Base-by-base conservation (phyloP, 2,329 filamentous ascomycete species). In the Cercospora sesami region DNA sequence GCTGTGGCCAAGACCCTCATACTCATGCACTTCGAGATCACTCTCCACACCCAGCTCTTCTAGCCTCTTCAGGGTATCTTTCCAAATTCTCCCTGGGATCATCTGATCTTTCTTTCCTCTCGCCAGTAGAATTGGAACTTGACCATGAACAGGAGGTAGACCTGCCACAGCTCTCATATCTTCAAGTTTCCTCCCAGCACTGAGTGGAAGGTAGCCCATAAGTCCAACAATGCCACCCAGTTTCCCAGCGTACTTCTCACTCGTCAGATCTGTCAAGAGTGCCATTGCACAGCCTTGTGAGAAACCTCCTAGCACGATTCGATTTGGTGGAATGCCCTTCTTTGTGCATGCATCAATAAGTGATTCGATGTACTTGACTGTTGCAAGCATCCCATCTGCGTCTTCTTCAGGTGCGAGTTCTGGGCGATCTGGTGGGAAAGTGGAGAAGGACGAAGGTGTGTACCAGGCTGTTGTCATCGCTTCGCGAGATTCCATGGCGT, bases 1-100 rank as follows among this genome's bases (percentile, higher is more conserved):
- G 9, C 76, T 76, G 77, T 86, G 84, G 0, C 80, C 82, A 75
- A 85, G 76, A 0, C 81, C 82, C 60, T 84, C 80, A 74, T 85
- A 85, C 69, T 83, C 82, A 65, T 82, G 78, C 26, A 80, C 73
- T 28, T 80, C 79, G 48, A 83, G 69, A 57, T 73, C 73, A 26
- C 78, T 66, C 65, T 76, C 76, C 55, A 82, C 76, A 0, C 81
- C 80, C 63, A 82, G 70, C 26, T 78, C 78, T 65, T 77, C 74
- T 66, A 82, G 74, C 55, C 77, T 79, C 69, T 82, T 79, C 66
- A 80, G 69, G 63, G 79, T 84, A 31, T 83, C 71, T 28, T 80
- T 78, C 74, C 81, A 80, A 60, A 81, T 78, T 28, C 79, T 70
- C 65, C 78, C 81, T 0, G 83, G 83, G 26, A 86, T 79, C 66